A percentile compares a stretch with the other conserved stretches of the same genome.
Evolutionary conservation across 352 stramenopile genomes (phyloP).

Genomic region (Phytophthora tubulina): DNA sequence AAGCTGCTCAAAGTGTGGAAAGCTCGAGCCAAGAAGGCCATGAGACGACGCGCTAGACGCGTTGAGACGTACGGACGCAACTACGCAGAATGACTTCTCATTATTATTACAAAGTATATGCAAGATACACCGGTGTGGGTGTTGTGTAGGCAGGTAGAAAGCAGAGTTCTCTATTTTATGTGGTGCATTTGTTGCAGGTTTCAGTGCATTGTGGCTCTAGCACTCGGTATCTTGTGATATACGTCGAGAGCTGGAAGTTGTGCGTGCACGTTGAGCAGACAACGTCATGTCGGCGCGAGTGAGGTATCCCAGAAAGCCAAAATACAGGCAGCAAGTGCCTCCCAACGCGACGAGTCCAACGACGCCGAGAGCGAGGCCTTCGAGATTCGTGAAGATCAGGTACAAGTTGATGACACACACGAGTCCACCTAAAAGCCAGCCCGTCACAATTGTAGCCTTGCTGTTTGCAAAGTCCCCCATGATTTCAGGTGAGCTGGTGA

Average conservation of each 20-base stretch:
- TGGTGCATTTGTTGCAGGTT: slow-evolving; percentile 7
- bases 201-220: neutral
- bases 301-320: slow-evolving; percentile 80
- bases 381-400: slow-evolving; percentile 75
- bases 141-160: neutral
- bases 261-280: slow-evolving; percentile 25
- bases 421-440: slow-evolving; percentile 66
- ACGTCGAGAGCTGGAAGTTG: slow-evolving; percentile 30
- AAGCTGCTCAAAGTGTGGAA: slow-evolving; percentile 78
- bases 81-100: slow-evolving; percentile 58
- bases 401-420: slow-evolving; percentile 86
- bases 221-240: slow-evolving; percentile 28
- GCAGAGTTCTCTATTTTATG: slow-evolving; percentile 18
- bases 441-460: slow-evolving; percentile 49
- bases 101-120: slow-evolving; percentile 2
- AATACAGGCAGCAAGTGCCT: slow-evolving; percentile 60
- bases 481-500: slow-evolving; percentile 78
- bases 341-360: slow-evolving; percentile 45
- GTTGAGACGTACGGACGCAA: slow-evolving; percentile 80
- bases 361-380: slow-evolving; percentile 52
- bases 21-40: slow-evolving; percentile 69
- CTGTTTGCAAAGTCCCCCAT: slow-evolving; percentile 88
- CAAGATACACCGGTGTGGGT: neutral
- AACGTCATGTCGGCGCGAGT: slow-evolving; percentile 54
- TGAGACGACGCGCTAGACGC: slow-evolving; percentile 57